These are phyloP conservation scores for Didymellaceae sp. DNA, from an alignment of 2,329 filamentous ascomycete genomes.

Conservation along the genomic window DNA sequence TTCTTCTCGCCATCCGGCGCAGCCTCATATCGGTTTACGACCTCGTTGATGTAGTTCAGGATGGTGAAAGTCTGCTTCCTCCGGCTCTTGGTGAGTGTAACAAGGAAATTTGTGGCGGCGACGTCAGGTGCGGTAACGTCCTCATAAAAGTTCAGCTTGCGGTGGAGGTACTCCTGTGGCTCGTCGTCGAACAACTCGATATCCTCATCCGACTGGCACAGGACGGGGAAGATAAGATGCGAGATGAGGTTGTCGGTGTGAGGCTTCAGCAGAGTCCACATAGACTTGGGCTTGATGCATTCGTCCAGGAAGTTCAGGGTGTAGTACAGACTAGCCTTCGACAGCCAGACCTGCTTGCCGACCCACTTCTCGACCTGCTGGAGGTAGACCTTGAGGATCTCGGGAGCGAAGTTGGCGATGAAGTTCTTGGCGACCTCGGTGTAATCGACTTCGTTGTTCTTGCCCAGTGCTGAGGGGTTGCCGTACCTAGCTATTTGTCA, in stretches of 20 bases:
- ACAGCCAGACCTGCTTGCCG: conserved; percentile 90
- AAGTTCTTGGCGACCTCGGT: conserved; percentile 88
- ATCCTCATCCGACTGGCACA: conserved; percentile 91
- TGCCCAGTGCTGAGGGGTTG: conserved; percentile 77
- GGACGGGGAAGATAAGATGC: conserved; percentile 92
- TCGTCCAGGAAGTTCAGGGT: conserved; percentile 96
- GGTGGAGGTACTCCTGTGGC: conserved; percentile 94
- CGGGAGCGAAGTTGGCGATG: conserved; percentile 87
- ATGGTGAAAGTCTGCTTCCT: conserved; percentile 97
- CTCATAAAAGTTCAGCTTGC: conserved; percentile 97
- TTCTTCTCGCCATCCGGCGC: conserved; percentile 89
- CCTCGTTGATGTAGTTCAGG: conserved; percentile 90
- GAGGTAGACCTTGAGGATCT: conserved; percentile 94
- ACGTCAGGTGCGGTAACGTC: conserved; percentile 95
- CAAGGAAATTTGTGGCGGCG: conserved; percentile 93
- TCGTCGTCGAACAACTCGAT: conserved; percentile 93
- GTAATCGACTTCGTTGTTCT: conserved; percentile 77
- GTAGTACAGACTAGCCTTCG: conserved; percentile 90
- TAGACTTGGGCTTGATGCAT: conserved; percentile 94
- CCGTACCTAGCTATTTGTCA: conserved; percentile 72
- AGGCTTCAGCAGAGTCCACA: conserved; percentile 93
- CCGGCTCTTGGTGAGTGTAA: conserved; percentile 90
- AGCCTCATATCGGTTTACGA: conserved; percentile 90
- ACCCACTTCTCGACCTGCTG: conserved; percentile 98
- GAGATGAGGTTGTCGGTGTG: conserved; percentile 93